phyloP scores from a whole-genome alignment of 257 asterid species.

The Capsicum chinense region DNA sequence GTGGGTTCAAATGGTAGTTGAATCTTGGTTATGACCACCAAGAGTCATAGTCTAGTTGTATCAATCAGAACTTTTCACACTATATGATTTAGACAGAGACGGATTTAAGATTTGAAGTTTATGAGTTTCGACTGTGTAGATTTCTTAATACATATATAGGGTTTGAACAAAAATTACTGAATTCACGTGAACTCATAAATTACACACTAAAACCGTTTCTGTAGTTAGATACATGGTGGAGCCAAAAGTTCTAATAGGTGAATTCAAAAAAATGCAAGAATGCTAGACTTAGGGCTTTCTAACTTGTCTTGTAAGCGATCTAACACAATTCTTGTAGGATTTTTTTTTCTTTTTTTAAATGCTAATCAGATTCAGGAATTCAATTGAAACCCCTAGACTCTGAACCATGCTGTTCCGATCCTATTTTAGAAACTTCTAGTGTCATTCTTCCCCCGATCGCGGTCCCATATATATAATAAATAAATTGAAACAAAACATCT shows the following conservation, averaged over 20 bases:
- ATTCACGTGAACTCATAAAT: neutral
- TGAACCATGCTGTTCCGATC: neutral
- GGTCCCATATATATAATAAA: neutral
- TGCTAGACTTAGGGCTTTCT: neutral
- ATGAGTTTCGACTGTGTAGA: neutral
- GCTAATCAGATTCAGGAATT: neutral
- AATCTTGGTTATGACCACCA: neutral
- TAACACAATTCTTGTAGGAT: too few species aligned
- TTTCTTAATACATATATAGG: neutral
- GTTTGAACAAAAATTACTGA: neutral
- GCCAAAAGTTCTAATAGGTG: neutral
- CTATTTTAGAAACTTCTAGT: neutral
- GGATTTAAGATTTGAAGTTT: neutral
- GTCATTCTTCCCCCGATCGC: neutral
- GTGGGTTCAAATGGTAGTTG: neutral
- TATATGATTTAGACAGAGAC: neutral
- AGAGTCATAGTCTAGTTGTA: neutral
- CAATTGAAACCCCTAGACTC: neutral
- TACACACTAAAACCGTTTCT: neutral
- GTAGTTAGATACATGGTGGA: neutral
- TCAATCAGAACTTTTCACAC: neutral
- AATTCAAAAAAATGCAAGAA: neutral
- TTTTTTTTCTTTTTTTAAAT: too few species aligned
- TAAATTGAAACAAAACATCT: neutral
- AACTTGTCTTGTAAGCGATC: neutral